Evolutionary conservation across 2,329 filamentous ascomycete species (phyloP).

Genomic region (Penicillium corylophilum): DNA sequence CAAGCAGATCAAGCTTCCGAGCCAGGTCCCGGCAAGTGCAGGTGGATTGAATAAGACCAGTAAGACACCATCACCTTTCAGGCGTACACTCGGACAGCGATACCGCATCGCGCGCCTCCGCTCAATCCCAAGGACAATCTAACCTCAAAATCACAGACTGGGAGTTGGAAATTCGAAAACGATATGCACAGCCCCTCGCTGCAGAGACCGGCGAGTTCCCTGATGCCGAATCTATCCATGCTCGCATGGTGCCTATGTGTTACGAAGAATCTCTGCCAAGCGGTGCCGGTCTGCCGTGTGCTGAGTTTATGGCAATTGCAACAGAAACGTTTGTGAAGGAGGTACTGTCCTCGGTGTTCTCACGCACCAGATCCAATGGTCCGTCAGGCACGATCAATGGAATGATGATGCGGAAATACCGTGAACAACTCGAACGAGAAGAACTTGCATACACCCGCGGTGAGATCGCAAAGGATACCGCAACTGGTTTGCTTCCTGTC

Average conservation of each 20-base stretch:
- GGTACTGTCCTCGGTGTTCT: slow-evolving; percentile 55
- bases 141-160: slow-evolving; percentile 46
- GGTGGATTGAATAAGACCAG: slow-evolving; percentile 77
- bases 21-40: slow-evolving; percentile 67
- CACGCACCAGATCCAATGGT: slow-evolving; percentile 56
- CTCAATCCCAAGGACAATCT: slow-evolving; percentile 8
- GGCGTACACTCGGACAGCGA: slow-evolving; percentile 5
- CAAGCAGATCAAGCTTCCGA: slow-evolving; percentile 52
- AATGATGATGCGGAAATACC: slow-evolving; percentile 78
- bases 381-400: slow-evolving; percentile 65
- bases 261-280: slow-evolving; percentile 62
- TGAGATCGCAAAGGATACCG: slow-evolving; percentile 69
- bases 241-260: slow-evolving; percentile 64
- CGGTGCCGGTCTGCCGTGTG: slow-evolving; percentile 54
- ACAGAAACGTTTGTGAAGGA: slow-evolving; percentile 65
- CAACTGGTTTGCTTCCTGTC: slow-evolving; percentile 72
- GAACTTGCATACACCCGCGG: slow-evolving; percentile 72
- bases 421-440: slow-evolving; percentile 70
- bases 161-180: slow-evolving; percentile 65
- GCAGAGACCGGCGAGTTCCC: slow-evolving; percentile 64
- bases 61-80: slow-evolving; percentile 44
- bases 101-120: slow-evolving; percentile 2
- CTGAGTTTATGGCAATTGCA: slow-evolving; percentile 61
- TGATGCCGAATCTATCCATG: slow-evolving; percentile 55
- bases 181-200: slow-evolving; percentile 62